A percentile compares a stretch with the other conserved stretches of the same genome.
Conservation (phyloP, 768 basidiomycete species). For the Mrakia frigida region DNA sequence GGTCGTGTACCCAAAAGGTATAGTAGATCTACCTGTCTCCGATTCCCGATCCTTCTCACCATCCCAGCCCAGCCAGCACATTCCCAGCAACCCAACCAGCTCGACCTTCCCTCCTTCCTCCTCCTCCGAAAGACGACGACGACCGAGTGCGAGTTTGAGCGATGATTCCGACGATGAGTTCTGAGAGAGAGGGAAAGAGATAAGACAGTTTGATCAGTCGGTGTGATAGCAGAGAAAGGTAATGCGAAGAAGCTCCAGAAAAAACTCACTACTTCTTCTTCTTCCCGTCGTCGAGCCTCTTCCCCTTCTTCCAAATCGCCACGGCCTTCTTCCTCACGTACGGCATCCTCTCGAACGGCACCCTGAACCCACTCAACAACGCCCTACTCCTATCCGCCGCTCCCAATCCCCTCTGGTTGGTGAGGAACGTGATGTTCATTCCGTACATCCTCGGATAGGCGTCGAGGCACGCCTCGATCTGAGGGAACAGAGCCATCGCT, state of each 20-base stretch:
- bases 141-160: no score
- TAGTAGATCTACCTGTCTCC: no score
- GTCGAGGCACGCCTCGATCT: conserved; percentile 90
- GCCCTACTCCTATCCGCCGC: conserved; percentile 85
- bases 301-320: neutral
- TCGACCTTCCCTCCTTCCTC: neutral
- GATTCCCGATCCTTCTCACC: no score
- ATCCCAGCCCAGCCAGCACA: no score
- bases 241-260: neutral
- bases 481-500: conserved; percentile 87
- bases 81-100: no score
- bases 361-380: conserved; percentile 81
- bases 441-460: conserved; percentile 79
- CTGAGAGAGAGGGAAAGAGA: no score
- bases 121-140: neutral
- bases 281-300: neutral
- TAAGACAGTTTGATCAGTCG: no score
- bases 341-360: conserved; percentile 63
- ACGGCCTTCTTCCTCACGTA: neutral
- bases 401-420: conserved; percentile 77
- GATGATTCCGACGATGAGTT: no score
- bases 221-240: neutral
- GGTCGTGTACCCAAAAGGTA: no score
- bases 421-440: conserved; percentile 91
- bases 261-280: neutral